Evolutionary conservation across 1,139 yeast genomes (phyloP), one percentile per base, ranked within the genome.

Genomic region (Hansenula sp.): DNA sequence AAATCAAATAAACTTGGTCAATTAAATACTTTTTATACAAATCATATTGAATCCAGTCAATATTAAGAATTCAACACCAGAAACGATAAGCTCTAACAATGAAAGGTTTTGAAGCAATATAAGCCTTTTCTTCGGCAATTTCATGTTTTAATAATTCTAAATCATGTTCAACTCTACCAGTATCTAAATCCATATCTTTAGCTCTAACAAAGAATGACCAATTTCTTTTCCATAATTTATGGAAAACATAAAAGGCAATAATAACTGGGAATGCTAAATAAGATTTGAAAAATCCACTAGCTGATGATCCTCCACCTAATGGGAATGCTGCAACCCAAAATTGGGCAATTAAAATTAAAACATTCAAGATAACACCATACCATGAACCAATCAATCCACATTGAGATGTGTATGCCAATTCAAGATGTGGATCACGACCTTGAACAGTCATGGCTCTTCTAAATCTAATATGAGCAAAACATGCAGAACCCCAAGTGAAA

Each of bases 321-420:
- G 89, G 90, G 68, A 71, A 79, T 40, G 81, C 66, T 15, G 87
- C 84, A 51, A 79, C 71, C 86, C 87, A 82, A 62, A 77, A 77
- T 52, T 77, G 77, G 13, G 78, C 80, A 44, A 76, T 62, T n/a
- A 77, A 58, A 16, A 79, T 76, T 46, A 77, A 61, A 12, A 69
- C 45, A 58, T 70, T 70, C 50, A 77, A 61, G 10, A 63, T 19
- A 2, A 70, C 66, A 16, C 79, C 77, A 50, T 66, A 72, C 47
- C 62, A 60, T 1, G 81, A 73, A 3, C 81, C 81, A 54, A 68
- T 61, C 13, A 71, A 59, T 19, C 81, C 81, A 11, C 75, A 66
- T 61, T 73, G 79, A 1, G 81, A 66, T 15, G 62, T 65, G 54
- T 70, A 77, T 3, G 77, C 71, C 38, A 77, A 59, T 52, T 76